Conservation (phyloP, 257 asterid species). For the Ehretia macrophylla region DNA sequence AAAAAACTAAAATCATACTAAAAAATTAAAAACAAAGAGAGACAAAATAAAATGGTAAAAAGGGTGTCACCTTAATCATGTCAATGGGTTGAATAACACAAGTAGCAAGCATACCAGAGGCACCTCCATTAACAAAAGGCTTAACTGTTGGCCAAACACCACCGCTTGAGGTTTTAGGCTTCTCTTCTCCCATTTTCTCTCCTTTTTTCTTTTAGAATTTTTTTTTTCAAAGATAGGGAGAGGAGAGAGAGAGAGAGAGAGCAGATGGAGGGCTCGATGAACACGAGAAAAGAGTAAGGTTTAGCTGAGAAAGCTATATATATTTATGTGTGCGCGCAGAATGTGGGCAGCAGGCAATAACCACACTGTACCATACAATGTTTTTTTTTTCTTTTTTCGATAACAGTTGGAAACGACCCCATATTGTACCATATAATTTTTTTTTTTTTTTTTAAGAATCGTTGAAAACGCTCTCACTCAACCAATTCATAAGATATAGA, state of each 20-base stretch:
- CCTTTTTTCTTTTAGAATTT: neutral
- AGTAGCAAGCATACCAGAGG: constrained; percentile 96
- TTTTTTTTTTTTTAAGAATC: too few species aligned
- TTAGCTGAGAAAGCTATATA: neutral
- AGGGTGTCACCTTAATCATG: constrained; percentile 80
- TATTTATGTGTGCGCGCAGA: neutral
- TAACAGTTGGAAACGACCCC: too few species aligned
- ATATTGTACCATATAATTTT: too few species aligned
- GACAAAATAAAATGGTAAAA: neutral
- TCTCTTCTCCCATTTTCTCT: constrained; percentile 48
- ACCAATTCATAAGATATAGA: too few species aligned
- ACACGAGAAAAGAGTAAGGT: neutral
- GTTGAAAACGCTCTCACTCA: too few species aligned
- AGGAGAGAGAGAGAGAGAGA: constrained; percentile 6
- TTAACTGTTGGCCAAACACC: constrained; percentile 82
- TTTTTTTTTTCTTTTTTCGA: too few species aligned
- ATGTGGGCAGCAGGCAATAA: too few species aligned
- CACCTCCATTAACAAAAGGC: constrained; percentile 92
- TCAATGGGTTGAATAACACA: constrained; percentile 95
- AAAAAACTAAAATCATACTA: too few species aligned
- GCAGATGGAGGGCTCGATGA: neutral
- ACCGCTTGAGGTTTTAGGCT: constrained; percentile 29
- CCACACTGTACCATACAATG: too few species aligned
- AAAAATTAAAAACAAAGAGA: neutral
- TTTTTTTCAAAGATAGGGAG: neutral